These are phyloP conservation scores for Arabidopsis lyrata DNA, from an alignment of 441 rosid genomes.

Conservation along the genomic window DNA sequence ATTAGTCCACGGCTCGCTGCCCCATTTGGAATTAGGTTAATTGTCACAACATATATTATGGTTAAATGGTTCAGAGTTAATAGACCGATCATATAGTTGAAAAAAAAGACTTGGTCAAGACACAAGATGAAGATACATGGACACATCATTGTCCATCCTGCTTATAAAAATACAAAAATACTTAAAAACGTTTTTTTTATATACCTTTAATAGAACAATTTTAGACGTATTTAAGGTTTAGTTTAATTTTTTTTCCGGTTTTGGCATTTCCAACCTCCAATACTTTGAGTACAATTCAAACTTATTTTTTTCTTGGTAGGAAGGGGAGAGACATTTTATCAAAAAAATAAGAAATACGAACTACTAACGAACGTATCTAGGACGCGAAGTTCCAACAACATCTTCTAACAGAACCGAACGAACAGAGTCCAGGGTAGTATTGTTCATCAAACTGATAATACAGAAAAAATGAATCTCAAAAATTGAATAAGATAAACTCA, in stretches of 20 bases:
- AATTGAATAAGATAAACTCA: background rate
- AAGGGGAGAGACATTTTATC: too few species aligned
- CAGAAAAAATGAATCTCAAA: background rate
- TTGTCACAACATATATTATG: background rate
- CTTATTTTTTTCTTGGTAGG: too few species aligned
- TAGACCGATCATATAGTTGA: conserved; percentile 1
- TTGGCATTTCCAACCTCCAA: background rate
- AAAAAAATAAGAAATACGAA: too few species aligned
- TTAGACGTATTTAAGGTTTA: background rate
- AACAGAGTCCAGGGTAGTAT: too few species aligned
- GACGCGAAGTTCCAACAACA: too few species aligned
- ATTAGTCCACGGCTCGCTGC: background rate
- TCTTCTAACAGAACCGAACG: too few species aligned
- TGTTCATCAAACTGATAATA: too few species aligned
- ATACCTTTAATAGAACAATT: background rate
- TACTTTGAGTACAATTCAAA: background rate
- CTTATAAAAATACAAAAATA: background rate
- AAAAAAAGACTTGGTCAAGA: conserved; percentile 1
- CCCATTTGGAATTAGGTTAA: background rate
- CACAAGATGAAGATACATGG: background rate
- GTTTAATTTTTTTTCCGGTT: background rate
- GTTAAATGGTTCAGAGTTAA: background rate
- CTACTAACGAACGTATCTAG: too few species aligned
- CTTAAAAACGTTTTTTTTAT: too few species aligned
- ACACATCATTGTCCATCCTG: background rate